A percentile compares a stretch with the other conserved stretches of the same genome.
phyloP scores from a whole-genome alignment of 139 green algal genomes.

The Yamagishiella unicocca region DNA sequence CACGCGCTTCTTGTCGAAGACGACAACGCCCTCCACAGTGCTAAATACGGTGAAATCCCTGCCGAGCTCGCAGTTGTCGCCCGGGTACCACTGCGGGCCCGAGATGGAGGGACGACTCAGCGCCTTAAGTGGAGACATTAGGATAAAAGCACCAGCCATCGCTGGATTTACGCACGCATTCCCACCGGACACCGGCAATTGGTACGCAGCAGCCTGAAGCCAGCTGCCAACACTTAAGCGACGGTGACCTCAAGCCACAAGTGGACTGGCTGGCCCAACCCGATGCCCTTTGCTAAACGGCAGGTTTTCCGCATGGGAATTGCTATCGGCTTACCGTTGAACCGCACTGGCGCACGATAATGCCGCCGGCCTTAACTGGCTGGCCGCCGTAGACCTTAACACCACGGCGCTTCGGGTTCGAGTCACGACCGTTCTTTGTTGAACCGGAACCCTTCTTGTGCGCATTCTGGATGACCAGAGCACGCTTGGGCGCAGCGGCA shows the following conservation, averaged over 20 bases:
- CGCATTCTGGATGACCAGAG: constrained; percentile 62
- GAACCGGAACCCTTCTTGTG: constrained; percentile 87
- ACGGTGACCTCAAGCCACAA: constrained; percentile 11
- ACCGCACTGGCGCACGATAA: constrained; percentile 96
- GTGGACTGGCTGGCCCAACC: too few relatives aligned
- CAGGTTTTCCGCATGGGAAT: too few relatives aligned
- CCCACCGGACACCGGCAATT: too few relatives aligned
- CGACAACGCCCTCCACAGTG: constrained; percentile 88
- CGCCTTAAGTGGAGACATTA: too few relatives aligned
- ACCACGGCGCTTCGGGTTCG: constrained; percentile 88
- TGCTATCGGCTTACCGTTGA: constrained; percentile 75
- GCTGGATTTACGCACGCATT: too few relatives aligned
- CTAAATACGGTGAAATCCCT: constrained; percentile 97
- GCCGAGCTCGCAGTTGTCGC: constrained; percentile 89
- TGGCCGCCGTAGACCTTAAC: constrained; percentile 98
- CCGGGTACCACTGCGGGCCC: constrained; percentile 81
- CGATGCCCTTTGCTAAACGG: too few relatives aligned
- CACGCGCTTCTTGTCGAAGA: constrained; percentile 85
- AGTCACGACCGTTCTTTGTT: constrained; percentile 99
- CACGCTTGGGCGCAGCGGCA: constrained; percentile 35
- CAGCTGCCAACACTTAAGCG: too few relatives aligned
- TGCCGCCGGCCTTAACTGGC: constrained; percentile 91
- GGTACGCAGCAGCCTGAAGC: too few relatives aligned
- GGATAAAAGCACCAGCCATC: too few relatives aligned
- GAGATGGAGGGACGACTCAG: too few relatives aligned